Evolutionary conservation across 1,284 basidiomycete species (phyloP), one percentile per base, ranked within the genome.

Genomic region (Cryptococcus sp.): DNA sequence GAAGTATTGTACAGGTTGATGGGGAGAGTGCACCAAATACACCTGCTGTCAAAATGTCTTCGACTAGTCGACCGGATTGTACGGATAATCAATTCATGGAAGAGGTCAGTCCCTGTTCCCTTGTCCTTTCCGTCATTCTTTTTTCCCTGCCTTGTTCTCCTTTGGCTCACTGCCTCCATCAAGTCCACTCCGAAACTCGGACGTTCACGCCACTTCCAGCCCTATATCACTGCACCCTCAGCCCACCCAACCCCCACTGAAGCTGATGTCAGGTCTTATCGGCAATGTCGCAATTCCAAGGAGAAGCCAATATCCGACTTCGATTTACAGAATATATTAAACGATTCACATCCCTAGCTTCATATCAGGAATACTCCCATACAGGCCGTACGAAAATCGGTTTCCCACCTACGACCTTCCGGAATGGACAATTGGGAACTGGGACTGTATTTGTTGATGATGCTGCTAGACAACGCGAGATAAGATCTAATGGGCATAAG

Each of bases 71-170:
- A 63, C 67, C 77, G 36, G 88, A 87, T 57, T 84, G 81, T 53
- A 77, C 82, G 25, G 93, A 97, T 67, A 87, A 84, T 60, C 59
- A 86, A 13, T 94, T 97, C 73, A 88, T 97, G 67, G 91, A 97
- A 54, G 93, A 97, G 66, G 90, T 91, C 59, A 67, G n/a, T n/a
- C n/a, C n/a, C n/a, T n/a, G 86, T 80, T 51, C 18, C 41, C 48
- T 57, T 74, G 67, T 72, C 74, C 46, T 57, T 32, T 22, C 32
- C 21, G 16, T 14, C 9, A 21, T 3, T 1, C 10, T 43, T 7
- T n/a, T n/a, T n/a, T n/a, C n/a, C n/a, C n/a, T n/a, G n/a, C n/a
- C n/a, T n/a, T n/a, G n/a, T n/a, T n/a, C n/a, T n/a, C n/a, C n/a
- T n/a, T n/a, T n/a, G n/a, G n/a, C n/a, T n/a, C n/a, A n/a, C n/a